Evolutionary conservation across 768 basidiomycete genomes (phyloP).

Genomic region (Tulasnella calospora): DNA sequence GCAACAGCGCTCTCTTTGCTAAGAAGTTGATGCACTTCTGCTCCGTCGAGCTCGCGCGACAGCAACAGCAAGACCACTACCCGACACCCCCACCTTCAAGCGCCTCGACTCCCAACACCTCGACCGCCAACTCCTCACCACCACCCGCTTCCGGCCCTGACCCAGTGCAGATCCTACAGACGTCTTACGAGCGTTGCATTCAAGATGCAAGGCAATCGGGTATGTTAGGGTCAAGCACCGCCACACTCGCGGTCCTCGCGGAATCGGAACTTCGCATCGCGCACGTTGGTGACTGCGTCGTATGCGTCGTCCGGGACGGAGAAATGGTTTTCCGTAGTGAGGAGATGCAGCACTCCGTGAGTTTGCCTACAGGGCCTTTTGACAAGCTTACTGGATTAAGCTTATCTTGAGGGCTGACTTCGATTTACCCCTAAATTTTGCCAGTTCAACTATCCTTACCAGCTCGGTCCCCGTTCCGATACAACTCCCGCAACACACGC

Average conservation of each 20-base stretch:
- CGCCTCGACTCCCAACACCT: background rate
- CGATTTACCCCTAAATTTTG: constrained; percentile 7
- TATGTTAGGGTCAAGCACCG: constrained; percentile 43
- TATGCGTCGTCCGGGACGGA: constrained; percentile 69
- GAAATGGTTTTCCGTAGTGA: constrained; percentile 78
- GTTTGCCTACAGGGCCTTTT: constrained; percentile 32
- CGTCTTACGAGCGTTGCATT: constrained; percentile 43
- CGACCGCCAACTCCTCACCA: constrained; percentile 14
- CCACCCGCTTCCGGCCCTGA: constrained; percentile 34
- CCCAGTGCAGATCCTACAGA: constrained; percentile 44
- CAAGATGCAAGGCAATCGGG: constrained; percentile 39
- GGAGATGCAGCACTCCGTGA: constrained; percentile 87
- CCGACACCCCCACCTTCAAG: constrained; percentile 1
- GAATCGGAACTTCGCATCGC: constrained; percentile 73
- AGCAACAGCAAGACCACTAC: background rate
- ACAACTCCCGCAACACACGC: constrained; percentile 60
- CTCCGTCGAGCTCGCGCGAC: constrained; percentile 51
- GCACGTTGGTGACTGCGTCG: constrained; percentile 83
- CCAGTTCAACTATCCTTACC: constrained; percentile 59
- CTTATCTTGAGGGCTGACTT: constrained; percentile 34
- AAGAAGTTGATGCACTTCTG: constrained; percentile 82
- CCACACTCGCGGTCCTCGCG: constrained; percentile 40
- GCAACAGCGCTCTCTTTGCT: constrained; percentile 46
- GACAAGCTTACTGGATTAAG: background rate
- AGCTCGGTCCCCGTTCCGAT: constrained; percentile 58